Conservation (phyloP, 129 eudicot genomes). For the Saussurea involucrata region DNA sequence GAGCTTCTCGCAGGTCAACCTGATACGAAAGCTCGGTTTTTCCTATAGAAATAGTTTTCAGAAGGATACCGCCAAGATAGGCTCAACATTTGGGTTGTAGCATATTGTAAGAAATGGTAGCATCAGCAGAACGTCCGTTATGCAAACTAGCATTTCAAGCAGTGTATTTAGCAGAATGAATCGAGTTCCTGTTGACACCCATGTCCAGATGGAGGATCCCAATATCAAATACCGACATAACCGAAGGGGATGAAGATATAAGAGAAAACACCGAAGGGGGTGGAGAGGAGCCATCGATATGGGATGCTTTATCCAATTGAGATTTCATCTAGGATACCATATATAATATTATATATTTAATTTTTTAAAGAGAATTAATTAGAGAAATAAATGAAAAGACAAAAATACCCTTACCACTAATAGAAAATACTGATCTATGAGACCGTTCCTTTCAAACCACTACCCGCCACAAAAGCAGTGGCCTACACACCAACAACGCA, state of each 20-base stretch:
- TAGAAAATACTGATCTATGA: no score
- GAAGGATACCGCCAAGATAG: slow-evolving; percentile 9
- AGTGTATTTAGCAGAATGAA: neutral
- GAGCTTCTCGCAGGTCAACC: slow-evolving; percentile 9
- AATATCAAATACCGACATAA: no score
- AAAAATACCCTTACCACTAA: no score
- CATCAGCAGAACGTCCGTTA: slow-evolving; percentile 11
- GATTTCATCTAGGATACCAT: no score
- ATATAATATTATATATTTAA: no score
- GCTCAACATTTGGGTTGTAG: slow-evolving; percentile 8
- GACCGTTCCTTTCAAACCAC: slow-evolving; percentile 26
- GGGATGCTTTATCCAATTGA: no score
- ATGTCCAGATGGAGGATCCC: slow-evolving; percentile 29
- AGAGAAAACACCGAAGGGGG: no score
- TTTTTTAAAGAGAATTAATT: no score
- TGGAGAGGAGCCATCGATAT: no score
- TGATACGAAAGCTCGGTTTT: neutral
- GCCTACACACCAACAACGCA: slow-evolving; percentile 2
- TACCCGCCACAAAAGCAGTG: slow-evolving; percentile 22
- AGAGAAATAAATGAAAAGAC: no score
- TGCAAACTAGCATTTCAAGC: slow-evolving; percentile 27
- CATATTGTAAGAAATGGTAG: slow-evolving; percentile 5
- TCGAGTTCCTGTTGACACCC: slow-evolving; percentile 26
- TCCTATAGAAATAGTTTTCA: neutral
- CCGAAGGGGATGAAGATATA: no score